Conservation (phyloP, 1,284 basidiomycete genomes). For the Fereydounia khargensis region DNA sequence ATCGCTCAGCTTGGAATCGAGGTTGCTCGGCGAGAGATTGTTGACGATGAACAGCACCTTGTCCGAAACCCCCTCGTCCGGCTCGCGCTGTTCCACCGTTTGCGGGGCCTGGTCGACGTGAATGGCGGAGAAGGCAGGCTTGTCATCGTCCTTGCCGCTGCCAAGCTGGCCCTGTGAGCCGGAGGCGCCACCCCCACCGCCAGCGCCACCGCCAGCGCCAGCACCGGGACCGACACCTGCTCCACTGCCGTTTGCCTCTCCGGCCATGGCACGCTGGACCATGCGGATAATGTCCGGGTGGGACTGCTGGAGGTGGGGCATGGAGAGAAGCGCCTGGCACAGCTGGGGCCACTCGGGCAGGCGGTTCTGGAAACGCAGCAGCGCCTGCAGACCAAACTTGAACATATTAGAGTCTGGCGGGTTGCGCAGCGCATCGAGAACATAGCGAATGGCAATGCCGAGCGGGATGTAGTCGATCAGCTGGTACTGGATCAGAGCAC, state of each 20-base stretch:
- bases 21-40: constrained; percentile 91
- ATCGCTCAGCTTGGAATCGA: constrained; percentile 66
- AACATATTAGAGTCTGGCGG: constrained; percentile 88
- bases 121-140: constrained; percentile 60
- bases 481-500: constrained; percentile 89
- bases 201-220: not conserved
- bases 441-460: constrained; percentile 94
- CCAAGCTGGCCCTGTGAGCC: constrained; percentile 14
- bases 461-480: constrained; percentile 93
- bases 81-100: constrained; percentile 59
- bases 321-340: constrained; percentile 81
- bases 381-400: constrained; percentile 90
- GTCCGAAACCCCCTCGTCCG: constrained; percentile 85
- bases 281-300: constrained; percentile 72
- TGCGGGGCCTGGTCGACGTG: constrained; percentile 58
- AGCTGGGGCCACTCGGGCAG: constrained; percentile 91
- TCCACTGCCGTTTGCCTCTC: constrained; percentile 16
- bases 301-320: constrained; percentile 80
- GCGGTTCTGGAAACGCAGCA: constrained; percentile 81
- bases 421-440: constrained; percentile 76
- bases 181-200: not conserved
- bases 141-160: constrained; percentile 43
- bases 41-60: constrained; percentile 97
- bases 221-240: constrained; percentile 8
- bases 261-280: constrained; percentile 39